phyloP scores from a whole-genome alignment of 2,329 filamentous ascomycete genomes.

The Talaromyces albobiverticillius region DNA sequence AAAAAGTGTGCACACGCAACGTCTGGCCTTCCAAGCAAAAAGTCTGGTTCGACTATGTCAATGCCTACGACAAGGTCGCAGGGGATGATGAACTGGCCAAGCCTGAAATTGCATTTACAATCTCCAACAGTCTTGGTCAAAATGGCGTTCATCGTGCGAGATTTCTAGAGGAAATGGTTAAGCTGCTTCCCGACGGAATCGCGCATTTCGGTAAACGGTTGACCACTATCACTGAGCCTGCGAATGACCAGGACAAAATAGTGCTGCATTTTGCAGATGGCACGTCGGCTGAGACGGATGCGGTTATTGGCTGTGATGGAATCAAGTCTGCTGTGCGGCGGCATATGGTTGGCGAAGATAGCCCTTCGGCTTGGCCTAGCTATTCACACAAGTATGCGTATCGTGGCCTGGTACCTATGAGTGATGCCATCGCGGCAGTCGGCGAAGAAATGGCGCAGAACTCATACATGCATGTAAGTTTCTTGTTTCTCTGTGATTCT shows the following conservation, averaged over 20 bases:
- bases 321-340: conserved; percentile 31
- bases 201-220: conserved; percentile 34
- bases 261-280: conserved; percentile 31
- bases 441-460: conserved; percentile 50
- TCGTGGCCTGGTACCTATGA: conserved; percentile 50
- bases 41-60: conserved; percentile 43
- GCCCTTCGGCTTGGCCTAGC: conserved; percentile 17
- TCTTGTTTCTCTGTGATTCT: neutral
- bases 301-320: conserved; percentile 37
- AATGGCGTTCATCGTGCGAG: conserved; percentile 28
- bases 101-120: conserved; percentile 39
- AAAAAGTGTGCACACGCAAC: conserved; percentile 14
- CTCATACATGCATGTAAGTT: conserved; percentile 51
- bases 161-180: conserved; percentile 33
- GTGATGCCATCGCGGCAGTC: conserved; percentile 47
- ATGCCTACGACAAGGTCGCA: conserved; percentile 29
- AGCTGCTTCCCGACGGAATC: conserved; percentile 26
- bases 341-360: conserved; percentile 24
- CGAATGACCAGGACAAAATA: conserved; percentile 19
- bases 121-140: conserved; percentile 28
- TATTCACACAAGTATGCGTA: conserved; percentile 36
- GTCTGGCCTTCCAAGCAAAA: conserved; percentile 29
- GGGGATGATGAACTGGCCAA: conserved; percentile 29
- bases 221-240: conserved; percentile 16
- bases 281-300: conserved; percentile 24